phyloP scores from a whole-genome alignment of 768 basidiomycete genomes.

The Hebeloma cylindrosporum region DNA sequence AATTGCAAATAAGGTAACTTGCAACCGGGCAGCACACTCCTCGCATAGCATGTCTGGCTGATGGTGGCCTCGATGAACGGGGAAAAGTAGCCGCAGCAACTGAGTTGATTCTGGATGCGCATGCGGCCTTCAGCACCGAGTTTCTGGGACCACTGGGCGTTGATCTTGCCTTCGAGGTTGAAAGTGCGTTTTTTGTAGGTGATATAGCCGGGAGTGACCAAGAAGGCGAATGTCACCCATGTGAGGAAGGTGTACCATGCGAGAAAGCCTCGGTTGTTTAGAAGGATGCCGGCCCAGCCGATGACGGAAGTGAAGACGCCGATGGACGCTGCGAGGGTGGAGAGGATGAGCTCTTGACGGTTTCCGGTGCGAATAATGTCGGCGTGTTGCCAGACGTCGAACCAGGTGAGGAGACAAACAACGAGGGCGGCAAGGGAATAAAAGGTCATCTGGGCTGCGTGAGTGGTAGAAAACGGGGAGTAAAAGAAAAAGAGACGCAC shows the following conservation, averaged over 20 bases:
- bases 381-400: conserved; percentile 67
- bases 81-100: conserved; percentile 79
- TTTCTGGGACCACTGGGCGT: conserved; percentile 65
- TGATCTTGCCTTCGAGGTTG: conserved; percentile 76
- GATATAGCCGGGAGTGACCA: conserved; percentile 77
- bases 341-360: conserved; percentile 62
- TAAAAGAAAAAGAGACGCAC: conserved; percentile 25
- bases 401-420: conserved; percentile 72
- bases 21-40: conserved; percentile 71
- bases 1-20: conserved; percentile 61
- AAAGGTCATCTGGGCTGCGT: conserved; percentile 39
- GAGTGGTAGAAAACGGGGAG: neutral
- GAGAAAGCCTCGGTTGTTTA: conserved; percentile 85
- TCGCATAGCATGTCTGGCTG: conserved; percentile 70
- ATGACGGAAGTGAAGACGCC: conserved; percentile 67
- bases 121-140: conserved; percentile 61
- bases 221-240: conserved; percentile 72
- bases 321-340: conserved; percentile 61
- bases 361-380: conserved; percentile 73
- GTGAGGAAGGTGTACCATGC: conserved; percentile 74
- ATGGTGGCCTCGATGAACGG: conserved; percentile 81
- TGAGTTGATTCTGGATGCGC: conserved; percentile 68
- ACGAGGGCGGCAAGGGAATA: conserved; percentile 65
- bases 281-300: conserved; percentile 80
- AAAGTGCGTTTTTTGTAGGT: conserved; percentile 63